Base-by-base conservation (phyloP, 352 stramenopile genomes). In the Globisporangium heterothallicum region DNA sequence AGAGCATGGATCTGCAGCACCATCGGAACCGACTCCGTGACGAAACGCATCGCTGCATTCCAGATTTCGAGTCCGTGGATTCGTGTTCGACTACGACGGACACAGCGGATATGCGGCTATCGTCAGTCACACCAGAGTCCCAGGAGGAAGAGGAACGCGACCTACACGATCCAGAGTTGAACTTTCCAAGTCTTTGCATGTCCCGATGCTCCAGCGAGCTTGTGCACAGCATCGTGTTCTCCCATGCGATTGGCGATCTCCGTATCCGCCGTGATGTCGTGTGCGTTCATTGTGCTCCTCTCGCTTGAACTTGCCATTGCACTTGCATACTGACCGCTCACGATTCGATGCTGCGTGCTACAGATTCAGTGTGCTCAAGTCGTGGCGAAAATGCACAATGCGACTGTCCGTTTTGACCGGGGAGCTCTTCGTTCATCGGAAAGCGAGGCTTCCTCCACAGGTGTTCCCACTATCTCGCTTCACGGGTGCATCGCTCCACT, bases 371-470 rank as follows among this genome's bases (percentile, higher is more conserved):
- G 32, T 71, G 7, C 50, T 71, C 25, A 56, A 61, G 19, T 50
- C 42, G 16, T 71, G 63, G 63, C 60, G 49, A 30, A 56, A 61
- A 19, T 71, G 59, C 59, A 64, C 34, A 13, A 19, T 68, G 19
- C 27, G 61, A 6, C 42, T 71, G 19, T 68, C 63, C 8, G 48
- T 71, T 26, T 47, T 59, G 13, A 57, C 50, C 16, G 63, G 59
- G 13, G 53, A 71, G 22, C 51, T 71, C 8, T 56, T 62, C 25
- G 55, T 71, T 18, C 58, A 67, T n/a, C 58, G 51, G 35, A 64
- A 61, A 47, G 40, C 45, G 25, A 64, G 59, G 42, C 26, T 21
- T n/a, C 36, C 43, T 14, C 53, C 54, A 21, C 25, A 56, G 13
- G 19, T 53, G 6, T 54, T 68, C 34, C 42, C 53, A 16, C 50